These are phyloP conservation scores for Erythrobasidium hasegawianum DNA, from an alignment of 1,284 basidiomycete genomes.

Conservation along the genomic window DNA sequence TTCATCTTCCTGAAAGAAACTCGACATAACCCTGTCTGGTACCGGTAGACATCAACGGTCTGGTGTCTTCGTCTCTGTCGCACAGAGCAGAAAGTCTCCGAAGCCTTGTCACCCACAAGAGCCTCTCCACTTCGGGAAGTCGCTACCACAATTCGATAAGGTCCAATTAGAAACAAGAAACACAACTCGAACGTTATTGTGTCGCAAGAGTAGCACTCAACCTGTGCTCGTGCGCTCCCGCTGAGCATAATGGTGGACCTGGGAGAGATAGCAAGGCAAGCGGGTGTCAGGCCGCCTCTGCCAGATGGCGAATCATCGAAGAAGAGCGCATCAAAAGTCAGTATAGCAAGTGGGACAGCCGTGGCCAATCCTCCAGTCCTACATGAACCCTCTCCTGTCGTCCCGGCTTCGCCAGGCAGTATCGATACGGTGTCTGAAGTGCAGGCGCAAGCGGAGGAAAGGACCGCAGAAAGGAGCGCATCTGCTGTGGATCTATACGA, in stretches of 20 bases:
- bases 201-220: too few species aligned
- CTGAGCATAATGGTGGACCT: conserved; percentile 2
- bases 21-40: too few species aligned
- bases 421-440: background rate
- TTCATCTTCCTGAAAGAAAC: too few species aligned
- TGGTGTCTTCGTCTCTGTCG: too few species aligned
- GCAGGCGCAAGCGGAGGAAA: background rate
- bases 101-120: conserved; percentile 9
- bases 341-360: conserved; percentile 2
- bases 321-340: background rate
- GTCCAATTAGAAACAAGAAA: too few species aligned
- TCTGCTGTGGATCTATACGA: conserved; percentile 25
- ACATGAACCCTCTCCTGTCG: background rate
- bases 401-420: background rate
- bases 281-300: conserved; percentile 16
- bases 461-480: conserved; percentile 25
- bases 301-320: background rate
- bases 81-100: background rate
- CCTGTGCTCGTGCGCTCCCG: too few species aligned
- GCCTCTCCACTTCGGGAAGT: too few species aligned
- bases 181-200: too few species aligned
- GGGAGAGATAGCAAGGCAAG: conserved; percentile 24
- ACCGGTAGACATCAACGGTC: too few species aligned
- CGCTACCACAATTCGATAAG: too few species aligned
- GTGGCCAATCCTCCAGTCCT: background rate